A percentile compares a stretch with the other conserved stretches of the same genome.
phyloP scores from a whole-genome alignment of 1,284 basidiomycete species.

The Puccinia horiana region DNA sequence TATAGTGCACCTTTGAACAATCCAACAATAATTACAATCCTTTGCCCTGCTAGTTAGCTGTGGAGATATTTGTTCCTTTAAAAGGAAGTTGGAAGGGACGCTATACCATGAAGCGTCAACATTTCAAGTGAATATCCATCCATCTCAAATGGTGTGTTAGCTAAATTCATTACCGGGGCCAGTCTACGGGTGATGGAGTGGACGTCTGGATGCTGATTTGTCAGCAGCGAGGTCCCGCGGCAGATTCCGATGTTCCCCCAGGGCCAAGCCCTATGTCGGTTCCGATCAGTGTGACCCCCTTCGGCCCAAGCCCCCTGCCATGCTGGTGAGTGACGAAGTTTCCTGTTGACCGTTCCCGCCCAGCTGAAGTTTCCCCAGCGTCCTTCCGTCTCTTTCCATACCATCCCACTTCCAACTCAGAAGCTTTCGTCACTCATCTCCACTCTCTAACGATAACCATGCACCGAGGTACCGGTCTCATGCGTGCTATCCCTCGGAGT shows the following conservation, averaged over 20 bases:
- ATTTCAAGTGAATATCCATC: too few species aligned
- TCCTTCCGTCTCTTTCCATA: background rate
- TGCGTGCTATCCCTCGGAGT: slow-evolving; percentile 45
- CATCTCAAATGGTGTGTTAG: too few species aligned
- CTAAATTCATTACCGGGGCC: too few species aligned
- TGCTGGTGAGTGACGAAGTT: background rate
- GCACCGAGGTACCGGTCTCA: slow-evolving; percentile 45
- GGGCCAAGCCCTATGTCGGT: background rate
- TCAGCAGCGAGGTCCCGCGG: background rate
- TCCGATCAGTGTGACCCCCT: background rate
- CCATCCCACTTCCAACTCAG: background rate
- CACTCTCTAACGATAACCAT: slow-evolving; percentile 19
- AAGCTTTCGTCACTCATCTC: background rate
- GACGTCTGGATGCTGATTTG: background rate
- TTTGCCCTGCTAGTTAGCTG: too few species aligned
- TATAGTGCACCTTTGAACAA: too few species aligned
- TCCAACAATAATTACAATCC: too few species aligned
- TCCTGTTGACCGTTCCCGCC: background rate
- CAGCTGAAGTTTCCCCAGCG: background rate
- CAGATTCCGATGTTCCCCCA: background rate
- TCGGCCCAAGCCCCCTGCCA: background rate
- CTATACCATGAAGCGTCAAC: too few species aligned
- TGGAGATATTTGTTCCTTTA: too few species aligned
- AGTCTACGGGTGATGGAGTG: background rate
- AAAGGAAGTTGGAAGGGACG: too few species aligned